Base-by-base conservation (phyloP, 2,329 filamentous ascomycete genomes). In the Fusarium virguliforme region DNA sequence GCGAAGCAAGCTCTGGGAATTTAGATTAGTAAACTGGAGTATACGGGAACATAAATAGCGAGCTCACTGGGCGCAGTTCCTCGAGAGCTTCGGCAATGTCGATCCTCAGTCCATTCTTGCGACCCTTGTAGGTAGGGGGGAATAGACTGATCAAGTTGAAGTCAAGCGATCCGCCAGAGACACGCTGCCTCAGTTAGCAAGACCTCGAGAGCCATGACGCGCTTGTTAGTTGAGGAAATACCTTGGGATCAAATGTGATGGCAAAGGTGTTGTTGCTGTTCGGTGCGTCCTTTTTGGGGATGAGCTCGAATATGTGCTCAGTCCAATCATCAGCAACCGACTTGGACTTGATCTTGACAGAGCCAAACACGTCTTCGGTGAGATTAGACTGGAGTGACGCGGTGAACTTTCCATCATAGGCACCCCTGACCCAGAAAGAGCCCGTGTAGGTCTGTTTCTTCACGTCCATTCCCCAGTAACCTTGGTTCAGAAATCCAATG, bases 121-220 rank as follows among this genome's bases (percentile, higher is more conserved):
- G 83, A 65, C 83, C 81, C 69, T 89, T 89, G 77, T 86, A 90
- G 0, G 88, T 90, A 1, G 87, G 86, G 3, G 88, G 88, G 78
- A 90, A 90, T 13, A 90, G 74, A 62, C 86, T 88, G 75, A 90
- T 86, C 22, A 90, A 75, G 73, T 87, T 87, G 62, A 90, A 89
- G 75, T 89, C 84, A 1, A 90, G 79, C 4, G 83, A 83, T 5
- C 80, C 81, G 5, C 80, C 78, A 24, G 77, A 69, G 22, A 79
- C 79, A 7, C 80, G 81, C 76, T 84, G 62, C 12, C 0, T 9
- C 30, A 18, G 6, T 50, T 12, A 18, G 3, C 15, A 4, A 10
- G 8, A 67, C 15, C 4, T 2, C 0, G 26, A 34, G 1, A 1
- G 5, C 1, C 5, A 38, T 2, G 15, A 22, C 4, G 4, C 4